These are phyloP conservation scores for Scedosporium dehoogii DNA, from an alignment of 2,329 filamentous ascomycete genomes.

Conservation along the genomic window DNA sequence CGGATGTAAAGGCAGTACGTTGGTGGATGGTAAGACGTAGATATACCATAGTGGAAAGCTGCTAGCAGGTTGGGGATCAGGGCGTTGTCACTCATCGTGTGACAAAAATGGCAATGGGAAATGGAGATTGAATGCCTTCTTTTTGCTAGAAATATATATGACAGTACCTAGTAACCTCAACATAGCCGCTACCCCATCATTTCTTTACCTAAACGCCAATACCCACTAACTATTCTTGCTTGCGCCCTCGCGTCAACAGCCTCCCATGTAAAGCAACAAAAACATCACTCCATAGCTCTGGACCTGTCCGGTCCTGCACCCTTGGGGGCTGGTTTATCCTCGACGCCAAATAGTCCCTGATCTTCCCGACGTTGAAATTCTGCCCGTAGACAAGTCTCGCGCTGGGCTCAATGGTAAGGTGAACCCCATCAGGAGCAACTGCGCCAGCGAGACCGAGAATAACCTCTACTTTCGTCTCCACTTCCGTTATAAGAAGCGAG, in stretches of 20 bases:
- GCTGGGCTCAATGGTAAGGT: conserved; percentile 41
- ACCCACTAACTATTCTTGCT: conserved; percentile 15
- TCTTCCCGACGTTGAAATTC: conserved; percentile 63
- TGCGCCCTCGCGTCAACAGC: conserved; percentile 45
- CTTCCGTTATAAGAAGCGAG: conserved; percentile 50
- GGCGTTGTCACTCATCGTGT: too few species aligned
- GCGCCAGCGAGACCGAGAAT: conserved; percentile 43
- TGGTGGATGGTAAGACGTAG: too few species aligned
- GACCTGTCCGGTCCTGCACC: conserved; percentile 20
- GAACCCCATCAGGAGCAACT: conserved; percentile 36
- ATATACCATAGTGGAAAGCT: too few species aligned
- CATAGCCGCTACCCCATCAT: not conserved
- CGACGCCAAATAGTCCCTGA: conserved; percentile 58
- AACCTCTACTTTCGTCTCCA: conserved; percentile 61
- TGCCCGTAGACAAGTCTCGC: conserved; percentile 68
- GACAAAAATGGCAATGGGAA: too few species aligned
- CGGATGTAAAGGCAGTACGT: too few species aligned
- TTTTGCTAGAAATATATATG: too few species aligned
- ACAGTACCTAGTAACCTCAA: too few species aligned
- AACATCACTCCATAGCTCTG: conserved; percentile 41
- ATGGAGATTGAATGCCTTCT: too few species aligned
- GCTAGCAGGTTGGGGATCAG: too few species aligned
- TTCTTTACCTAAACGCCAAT: not conserved
- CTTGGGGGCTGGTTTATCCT: conserved; percentile 33
- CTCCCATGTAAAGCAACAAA: conserved; percentile 45